Conservation (phyloP, 2,329 filamentous ascomycete species). For the Colletotrichum magnum region DNA sequence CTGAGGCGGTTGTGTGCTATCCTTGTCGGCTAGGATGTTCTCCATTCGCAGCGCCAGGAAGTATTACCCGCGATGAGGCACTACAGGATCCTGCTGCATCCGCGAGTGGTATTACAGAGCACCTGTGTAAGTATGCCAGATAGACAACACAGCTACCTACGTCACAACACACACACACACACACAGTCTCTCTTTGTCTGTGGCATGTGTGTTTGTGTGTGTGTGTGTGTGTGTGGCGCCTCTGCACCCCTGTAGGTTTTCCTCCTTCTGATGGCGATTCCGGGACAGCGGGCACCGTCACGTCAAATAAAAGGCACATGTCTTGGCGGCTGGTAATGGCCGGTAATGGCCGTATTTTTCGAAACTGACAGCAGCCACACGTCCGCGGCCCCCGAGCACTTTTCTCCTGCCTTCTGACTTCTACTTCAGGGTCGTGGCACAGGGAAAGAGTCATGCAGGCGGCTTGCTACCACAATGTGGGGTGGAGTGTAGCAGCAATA, state of each 20-base stretch:
- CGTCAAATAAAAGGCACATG: background rate
- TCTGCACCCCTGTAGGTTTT: too few species aligned
- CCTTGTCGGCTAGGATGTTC: conserved; percentile 6
- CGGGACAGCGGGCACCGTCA: background rate
- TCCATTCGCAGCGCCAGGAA: background rate
- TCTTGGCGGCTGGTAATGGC: conserved; percentile 21
- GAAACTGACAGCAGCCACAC: conserved; percentile 21
- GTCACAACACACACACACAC: too few species aligned
- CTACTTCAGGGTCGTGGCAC: background rate
- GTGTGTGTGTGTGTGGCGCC: too few species aligned
- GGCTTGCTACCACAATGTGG: too few species aligned
- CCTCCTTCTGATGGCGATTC: background rate
- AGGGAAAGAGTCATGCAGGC: too few species aligned
- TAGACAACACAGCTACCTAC: too few species aligned
- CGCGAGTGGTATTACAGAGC: too few species aligned
- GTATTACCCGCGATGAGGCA: background rate
- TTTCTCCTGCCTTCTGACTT: background rate
- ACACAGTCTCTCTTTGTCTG: too few species aligned
- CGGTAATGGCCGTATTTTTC: conserved; percentile 14
- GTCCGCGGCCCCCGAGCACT: conserved; percentile 9
- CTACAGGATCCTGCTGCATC: background rate
- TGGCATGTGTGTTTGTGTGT: too few species aligned
- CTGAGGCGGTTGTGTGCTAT: conserved; percentile 14
- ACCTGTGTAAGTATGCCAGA: too few species aligned
- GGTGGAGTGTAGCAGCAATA: too few species aligned